Evolutionary conservation across 805 yeast species (phyloP).

Genomic region (Spathaspora boniae): DNA sequence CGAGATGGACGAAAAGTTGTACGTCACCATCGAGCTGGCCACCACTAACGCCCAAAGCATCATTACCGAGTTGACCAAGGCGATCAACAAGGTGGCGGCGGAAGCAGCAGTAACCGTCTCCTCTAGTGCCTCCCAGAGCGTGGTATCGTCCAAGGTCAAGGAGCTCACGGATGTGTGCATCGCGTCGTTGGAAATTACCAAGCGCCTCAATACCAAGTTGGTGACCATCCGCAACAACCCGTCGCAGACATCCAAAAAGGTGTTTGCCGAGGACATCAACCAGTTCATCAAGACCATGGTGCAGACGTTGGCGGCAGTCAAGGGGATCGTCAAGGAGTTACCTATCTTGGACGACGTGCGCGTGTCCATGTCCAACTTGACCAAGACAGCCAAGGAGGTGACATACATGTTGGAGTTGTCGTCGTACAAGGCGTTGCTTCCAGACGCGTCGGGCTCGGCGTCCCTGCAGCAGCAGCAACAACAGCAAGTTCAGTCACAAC

Average conservation of each 20-base stretch:
- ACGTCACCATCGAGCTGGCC: constrained; percentile 60
- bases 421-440: constrained; percentile 28
- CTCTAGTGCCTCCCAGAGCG: constrained; percentile 26
- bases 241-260: constrained; percentile 49
- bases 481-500: constrained; percentile 1
- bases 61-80: constrained; percentile 66
- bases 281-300: constrained; percentile 78
- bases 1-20: constrained; percentile 65
- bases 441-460: constrained; percentile 14
- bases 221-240: constrained; percentile 47
- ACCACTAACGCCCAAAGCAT: constrained; percentile 72
- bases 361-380: constrained; percentile 73
- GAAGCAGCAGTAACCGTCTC: constrained; percentile 36
- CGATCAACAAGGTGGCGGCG: constrained; percentile 62
- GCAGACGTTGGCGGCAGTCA: constrained; percentile 78
- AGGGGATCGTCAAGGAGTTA: constrained; percentile 74
- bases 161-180: constrained; percentile 78
- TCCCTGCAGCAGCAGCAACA: constrained; percentile 3
- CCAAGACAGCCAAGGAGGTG: constrained; percentile 87
- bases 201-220: constrained; percentile 55
- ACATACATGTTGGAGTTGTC: constrained; percentile 73
- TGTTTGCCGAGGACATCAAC: constrained; percentile 84
- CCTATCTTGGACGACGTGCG: constrained; percentile 78
- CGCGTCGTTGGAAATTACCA: constrained; percentile 78
- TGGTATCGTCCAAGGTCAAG: constrained; percentile 60